Base-by-base conservation (phyloP, 192 early-diverging fungal species). In the Phycomyces nitens region DNA sequence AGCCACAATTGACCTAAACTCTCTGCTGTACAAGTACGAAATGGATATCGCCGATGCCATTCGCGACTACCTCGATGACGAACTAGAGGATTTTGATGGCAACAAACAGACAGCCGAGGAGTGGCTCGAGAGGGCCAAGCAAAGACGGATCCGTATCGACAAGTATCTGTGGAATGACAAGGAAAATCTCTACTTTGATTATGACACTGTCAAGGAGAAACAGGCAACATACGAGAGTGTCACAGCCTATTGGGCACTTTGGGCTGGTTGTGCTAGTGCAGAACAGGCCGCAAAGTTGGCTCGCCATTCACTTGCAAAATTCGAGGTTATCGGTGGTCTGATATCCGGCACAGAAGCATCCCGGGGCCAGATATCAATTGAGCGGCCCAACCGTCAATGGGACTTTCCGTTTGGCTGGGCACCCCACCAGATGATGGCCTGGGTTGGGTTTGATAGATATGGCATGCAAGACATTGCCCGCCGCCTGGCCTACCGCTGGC, bases 371-470 rank as follows among this genome's bases (percentile, higher is more conserved):
- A 89, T 94, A 47, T 77, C 86, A 9, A 71, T 96, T 15, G 84
- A 91, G 44, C 78, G 97, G 20, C 95, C 95, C 38, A 92, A 94
- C 68, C 84, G 95, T 22, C 97, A 99, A 68, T 98, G 95, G 95
- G 96, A 96, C 72, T 94, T 84, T 53, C 90, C 88, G 3, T 91
- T 88, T 62, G 92, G 97, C 7, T 98, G 97, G 97, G 94, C 95
- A n/a, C 97, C 97, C 47, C 97, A 99, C 77, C 97, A 99, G 75
- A 99, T 99, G 20, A 83, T 99, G 70, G 91, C 92, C 9, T 99
- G 97, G 97, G 80, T 85, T 60, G 94, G 91, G 4, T 82, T 98
- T 53, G 83, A 85, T 54, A 81, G 85, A 60, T 99, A 99, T 75
- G 91, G 89, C 9, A 90, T 80, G 62, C 64, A 71, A 41, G 84